Evolutionary conservation across 208 protist genomes (phyloP).

Genomic region (Crithidia bombi): DNA sequence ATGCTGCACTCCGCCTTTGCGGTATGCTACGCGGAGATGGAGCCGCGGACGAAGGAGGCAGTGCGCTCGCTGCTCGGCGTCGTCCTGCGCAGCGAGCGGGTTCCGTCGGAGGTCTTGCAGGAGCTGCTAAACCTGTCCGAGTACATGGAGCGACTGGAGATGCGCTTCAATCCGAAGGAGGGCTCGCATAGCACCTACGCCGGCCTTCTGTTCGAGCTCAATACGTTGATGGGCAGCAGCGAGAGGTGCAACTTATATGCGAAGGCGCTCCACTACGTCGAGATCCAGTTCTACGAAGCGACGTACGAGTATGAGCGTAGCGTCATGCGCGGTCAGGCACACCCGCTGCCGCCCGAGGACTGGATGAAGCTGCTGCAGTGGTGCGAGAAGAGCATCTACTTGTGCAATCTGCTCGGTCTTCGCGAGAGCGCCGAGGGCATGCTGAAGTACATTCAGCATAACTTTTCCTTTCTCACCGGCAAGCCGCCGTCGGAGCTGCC

Average conservation of each 20-base stretch:
- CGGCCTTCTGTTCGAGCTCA: conserved; percentile 81
- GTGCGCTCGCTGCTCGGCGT: conserved; percentile 65
- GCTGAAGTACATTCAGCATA: conserved; percentile 94
- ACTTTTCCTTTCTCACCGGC: conserved; percentile 86
- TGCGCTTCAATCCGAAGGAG: conserved; percentile 66
- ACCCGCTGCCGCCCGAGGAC: conserved; percentile 58
- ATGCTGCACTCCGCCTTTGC: conserved; percentile 92
- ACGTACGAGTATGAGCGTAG: conserved; percentile 78
- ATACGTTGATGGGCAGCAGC: conserved; percentile 92
- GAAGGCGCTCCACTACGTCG: conserved; percentile 96
- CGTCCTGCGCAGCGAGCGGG: conserved; percentile 72
- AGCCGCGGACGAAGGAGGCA: conserved; percentile 48
- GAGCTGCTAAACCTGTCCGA: conserved; percentile 96
- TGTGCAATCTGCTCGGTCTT: conserved; percentile 98
- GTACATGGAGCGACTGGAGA: conserved; percentile 96
- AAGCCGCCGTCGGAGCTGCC: conserved; percentile 68
- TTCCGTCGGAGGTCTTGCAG: conserved; percentile 93
- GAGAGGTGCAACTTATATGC: conserved; percentile 94
- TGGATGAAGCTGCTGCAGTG: conserved; percentile 74
- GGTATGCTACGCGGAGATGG: conserved; percentile 83
- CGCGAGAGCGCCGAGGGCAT: conserved; percentile 98
- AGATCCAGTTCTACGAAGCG: conserved; percentile 89
- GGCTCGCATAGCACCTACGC: conserved; percentile 41
- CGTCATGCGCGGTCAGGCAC: conserved; percentile 63
- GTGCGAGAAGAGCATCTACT: conserved; percentile 95